Evolutionary conservation across 495 filamentous ascomycete species (phyloP).

Genomic region (Delitschia confertaspora): DNA sequence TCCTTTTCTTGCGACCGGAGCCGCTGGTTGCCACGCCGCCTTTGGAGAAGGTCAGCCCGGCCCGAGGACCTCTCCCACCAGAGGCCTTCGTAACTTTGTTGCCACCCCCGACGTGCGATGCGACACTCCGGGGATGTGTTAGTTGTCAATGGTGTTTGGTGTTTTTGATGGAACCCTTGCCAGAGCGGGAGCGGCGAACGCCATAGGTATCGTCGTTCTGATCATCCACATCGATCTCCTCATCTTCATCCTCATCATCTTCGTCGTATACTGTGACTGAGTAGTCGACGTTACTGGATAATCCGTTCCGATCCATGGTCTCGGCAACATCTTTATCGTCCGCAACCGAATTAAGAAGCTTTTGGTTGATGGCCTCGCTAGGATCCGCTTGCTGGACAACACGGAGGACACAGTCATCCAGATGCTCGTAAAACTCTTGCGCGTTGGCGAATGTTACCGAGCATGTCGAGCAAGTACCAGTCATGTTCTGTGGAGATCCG

Average conservation of each 20-base stretch:
- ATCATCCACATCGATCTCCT: conserved; percentile 57
- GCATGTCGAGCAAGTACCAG: conserved; percentile 93
- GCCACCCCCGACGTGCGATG: conserved; percentile 46
- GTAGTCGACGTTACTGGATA: conserved; percentile 52
- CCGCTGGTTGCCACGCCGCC: conserved; percentile 46
- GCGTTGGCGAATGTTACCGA: conserved; percentile 83
- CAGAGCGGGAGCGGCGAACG: conserved; percentile 40
- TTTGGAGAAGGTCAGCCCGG: conserved; percentile 41
- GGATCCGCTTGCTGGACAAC: conserved; percentile 97
- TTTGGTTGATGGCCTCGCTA: conserved; percentile 89
- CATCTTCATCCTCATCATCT: conserved; percentile 47
- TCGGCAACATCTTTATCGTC: conserved; percentile 73
- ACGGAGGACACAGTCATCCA: conserved; percentile 96
- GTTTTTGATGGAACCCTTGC: conserved; percentile 41
- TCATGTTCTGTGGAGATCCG: conserved; percentile 38
- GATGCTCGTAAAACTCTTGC: conserved; percentile 97
- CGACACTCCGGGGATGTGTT: conserved; percentile 48
- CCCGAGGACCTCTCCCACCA: conserved; percentile 34
- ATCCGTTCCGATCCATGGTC: conserved; percentile 72
- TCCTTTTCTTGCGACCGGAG: conserved; percentile 74
- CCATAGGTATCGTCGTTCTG: conserved; percentile 53
- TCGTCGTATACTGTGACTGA: conserved; percentile 43
- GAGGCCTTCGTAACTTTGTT: conserved; percentile 37
- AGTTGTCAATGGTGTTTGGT: conserved; percentile 49
- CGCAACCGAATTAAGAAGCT: conserved; percentile 70